A percentile compares a stretch with the other conserved stretches of the same genome.
These are phyloP conservation scores for Talaromyces albobiverticillius DNA, from an alignment of 2,329 filamentous ascomycete genomes.

Conservation along the genomic window DNA sequence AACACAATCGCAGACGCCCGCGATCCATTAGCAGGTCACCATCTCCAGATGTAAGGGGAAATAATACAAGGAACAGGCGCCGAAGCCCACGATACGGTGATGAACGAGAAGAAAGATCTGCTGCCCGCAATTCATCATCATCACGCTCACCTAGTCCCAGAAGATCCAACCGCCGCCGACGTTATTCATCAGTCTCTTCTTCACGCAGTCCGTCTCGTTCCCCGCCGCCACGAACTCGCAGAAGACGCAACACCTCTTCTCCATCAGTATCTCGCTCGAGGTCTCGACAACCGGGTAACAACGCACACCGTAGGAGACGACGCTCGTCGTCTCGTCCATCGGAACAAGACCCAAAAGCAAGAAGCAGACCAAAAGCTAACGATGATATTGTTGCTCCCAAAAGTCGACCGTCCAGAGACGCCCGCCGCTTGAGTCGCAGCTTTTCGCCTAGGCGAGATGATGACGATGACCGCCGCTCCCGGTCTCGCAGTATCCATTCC, in stretches of 20 bases:
- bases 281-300: conserved; percentile 25
- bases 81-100: conserved; percentile 41
- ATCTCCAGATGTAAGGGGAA: conserved; percentile 37
- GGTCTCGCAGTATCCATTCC: conserved; percentile 42
- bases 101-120: conserved; percentile 49
- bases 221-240: conserved; percentile 31
- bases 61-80: conserved; percentile 32
- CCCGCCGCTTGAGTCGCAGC: conserved; percentile 39
- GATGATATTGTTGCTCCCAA: conserved; percentile 49
- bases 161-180: conserved; percentile 43
- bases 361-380: conserved; percentile 48
- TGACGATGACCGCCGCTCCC: too few relatives aligned
- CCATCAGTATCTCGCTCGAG: conserved; percentile 36
- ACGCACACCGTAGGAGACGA: conserved; percentile 38
- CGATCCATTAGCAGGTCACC: conserved; percentile 36
- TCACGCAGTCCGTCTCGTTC: conserved; percentile 37
- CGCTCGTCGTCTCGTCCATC: conserved; percentile 43
- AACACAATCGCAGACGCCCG: conserved; percentile 29
- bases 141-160: conserved; percentile 57
- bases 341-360: conserved; percentile 37
- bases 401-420: conserved; percentile 41
- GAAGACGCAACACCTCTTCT: conserved; percentile 31
- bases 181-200: conserved; percentile 38
- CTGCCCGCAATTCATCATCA: conserved; percentile 45
- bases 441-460: conserved; percentile 20